Evolutionary conservation across 2,329 filamentous ascomycete genomes (phyloP).

Genomic region (Thielaviopsis punctulata): DNA sequence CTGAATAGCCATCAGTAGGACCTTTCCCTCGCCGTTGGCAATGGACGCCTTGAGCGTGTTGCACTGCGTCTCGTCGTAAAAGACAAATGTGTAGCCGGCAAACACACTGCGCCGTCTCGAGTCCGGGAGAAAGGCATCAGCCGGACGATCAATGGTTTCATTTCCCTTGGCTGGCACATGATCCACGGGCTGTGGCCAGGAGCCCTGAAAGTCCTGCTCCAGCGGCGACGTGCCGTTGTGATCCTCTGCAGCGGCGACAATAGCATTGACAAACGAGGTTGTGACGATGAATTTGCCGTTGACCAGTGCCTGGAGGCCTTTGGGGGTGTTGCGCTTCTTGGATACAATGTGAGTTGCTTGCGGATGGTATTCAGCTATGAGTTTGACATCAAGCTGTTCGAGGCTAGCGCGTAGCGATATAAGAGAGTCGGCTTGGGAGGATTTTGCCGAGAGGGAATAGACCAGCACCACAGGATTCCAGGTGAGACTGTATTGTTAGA

Average conservation of each 20-base stretch:
- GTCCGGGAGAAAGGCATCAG: conserved; percentile 57
- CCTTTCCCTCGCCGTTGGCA: conserved; percentile 67
- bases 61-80: conserved; percentile 61
- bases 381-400: conserved; percentile 79
- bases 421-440: conserved; percentile 50
- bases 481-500: conserved; percentile 37
- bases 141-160: conserved; percentile 53
- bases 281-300: conserved; percentile 65
- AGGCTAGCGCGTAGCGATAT: conserved; percentile 44
- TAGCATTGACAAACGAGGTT: conserved; percentile 53
- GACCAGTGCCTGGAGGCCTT: conserved; percentile 71
- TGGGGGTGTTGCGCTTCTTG: conserved; percentile 77
- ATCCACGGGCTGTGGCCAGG: conserved; percentile 60
- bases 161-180: conserved; percentile 59
- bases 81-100: conserved; percentile 74
- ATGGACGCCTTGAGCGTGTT: conserved; percentile 59
- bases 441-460: conserved; percentile 58
- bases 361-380: conserved; percentile 51
- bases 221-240: conserved; percentile 36
- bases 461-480: conserved; percentile 73
- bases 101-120: conserved; percentile 52
- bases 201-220: conserved; percentile 60
- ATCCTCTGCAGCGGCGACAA: conserved; percentile 37
- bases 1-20: conserved; percentile 45
- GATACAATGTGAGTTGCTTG: conserved; percentile 77